These are phyloP conservation scores for Verruconis gallopava DNA, from an alignment of 2,329 filamentous ascomycete species.

Conservation along the genomic window DNA sequence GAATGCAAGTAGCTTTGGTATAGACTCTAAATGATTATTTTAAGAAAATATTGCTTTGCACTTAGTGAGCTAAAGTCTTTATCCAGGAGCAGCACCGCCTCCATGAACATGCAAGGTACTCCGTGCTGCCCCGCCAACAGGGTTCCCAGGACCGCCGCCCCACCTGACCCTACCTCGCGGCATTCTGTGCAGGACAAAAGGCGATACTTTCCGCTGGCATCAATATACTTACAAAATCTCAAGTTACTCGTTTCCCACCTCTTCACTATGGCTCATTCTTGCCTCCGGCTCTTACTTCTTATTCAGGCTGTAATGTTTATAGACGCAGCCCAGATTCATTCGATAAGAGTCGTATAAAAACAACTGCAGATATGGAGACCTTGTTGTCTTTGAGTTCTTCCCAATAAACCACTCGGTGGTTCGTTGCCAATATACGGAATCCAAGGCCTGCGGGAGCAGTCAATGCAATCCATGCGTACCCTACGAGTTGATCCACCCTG, in stretches of 20 bases:
- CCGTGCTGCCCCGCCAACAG: not conserved
- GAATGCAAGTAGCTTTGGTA: not conserved
- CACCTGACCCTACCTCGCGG: not conserved
- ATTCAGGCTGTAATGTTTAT: constrained; percentile 2
- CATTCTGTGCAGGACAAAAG: not conserved
- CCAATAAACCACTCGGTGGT: constrained; percentile 23
- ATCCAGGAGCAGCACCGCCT: not conserved
- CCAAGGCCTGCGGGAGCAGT: constrained; percentile 2
- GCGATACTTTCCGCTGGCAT: not conserved
- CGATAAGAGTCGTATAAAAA: constrained; percentile 17
- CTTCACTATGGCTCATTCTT: not conserved
- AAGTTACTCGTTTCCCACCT: not conserved
- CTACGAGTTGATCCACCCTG: constrained; percentile 9
- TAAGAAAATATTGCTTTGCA: constrained; percentile 1
- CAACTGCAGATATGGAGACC: constrained; percentile 19
- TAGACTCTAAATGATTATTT: constrained; percentile 3
- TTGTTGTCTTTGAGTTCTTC: constrained; percentile 21
- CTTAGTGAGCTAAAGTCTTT: constrained; percentile 1
- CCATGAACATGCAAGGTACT: not conserved
- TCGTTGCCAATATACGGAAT: constrained; percentile 15
- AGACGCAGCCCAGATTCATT: constrained; percentile 13
- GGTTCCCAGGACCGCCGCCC: not conserved
- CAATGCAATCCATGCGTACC: constrained; percentile 21
- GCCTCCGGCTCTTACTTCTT: not conserved
- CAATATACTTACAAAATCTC: not conserved